Evolutionary conservation across 2,329 filamentous ascomycete genomes (phyloP).

Genomic region (Microsporum audouinii): DNA sequence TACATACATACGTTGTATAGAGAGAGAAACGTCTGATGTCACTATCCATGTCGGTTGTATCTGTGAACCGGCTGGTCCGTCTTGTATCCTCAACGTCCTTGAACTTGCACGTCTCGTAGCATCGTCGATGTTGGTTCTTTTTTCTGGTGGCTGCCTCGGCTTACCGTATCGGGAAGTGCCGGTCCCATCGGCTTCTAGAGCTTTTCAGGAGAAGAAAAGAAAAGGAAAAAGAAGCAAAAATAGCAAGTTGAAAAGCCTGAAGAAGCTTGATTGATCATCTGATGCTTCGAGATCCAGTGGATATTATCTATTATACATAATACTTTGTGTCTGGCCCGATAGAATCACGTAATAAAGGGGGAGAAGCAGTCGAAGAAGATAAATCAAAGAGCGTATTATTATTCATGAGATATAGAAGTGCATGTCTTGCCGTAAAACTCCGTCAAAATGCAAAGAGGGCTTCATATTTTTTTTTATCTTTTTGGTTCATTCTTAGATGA

Average conservation of each 20-base stretch:
- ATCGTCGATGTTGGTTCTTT: not conserved
- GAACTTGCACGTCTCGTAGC: not conserved
- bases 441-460: not conserved
- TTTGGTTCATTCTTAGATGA: not conserved
- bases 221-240: not conserved
- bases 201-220: not conserved
- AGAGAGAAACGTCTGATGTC: not conserved
- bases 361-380: not conserved
- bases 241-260: not conserved
- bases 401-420: not conserved
- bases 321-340: not conserved
- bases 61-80: not conserved
- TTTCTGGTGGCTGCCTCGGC: not conserved
- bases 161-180: conserved; percentile 2
- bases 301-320: not conserved
- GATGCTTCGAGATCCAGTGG: not conserved
- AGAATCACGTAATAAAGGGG: not conserved
- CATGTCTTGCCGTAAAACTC: not conserved
- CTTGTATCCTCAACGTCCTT: too few relatives aligned
- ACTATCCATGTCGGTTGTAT: not conserved
- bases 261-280: conserved; percentile 1
- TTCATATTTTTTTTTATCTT: not conserved
- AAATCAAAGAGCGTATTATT: not conserved
- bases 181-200: not conserved
- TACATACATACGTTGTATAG: not conserved